phyloP scores from a whole-genome alignment of 2,329 filamentous ascomycete genomes.

The Xylaria sp. region DNA sequence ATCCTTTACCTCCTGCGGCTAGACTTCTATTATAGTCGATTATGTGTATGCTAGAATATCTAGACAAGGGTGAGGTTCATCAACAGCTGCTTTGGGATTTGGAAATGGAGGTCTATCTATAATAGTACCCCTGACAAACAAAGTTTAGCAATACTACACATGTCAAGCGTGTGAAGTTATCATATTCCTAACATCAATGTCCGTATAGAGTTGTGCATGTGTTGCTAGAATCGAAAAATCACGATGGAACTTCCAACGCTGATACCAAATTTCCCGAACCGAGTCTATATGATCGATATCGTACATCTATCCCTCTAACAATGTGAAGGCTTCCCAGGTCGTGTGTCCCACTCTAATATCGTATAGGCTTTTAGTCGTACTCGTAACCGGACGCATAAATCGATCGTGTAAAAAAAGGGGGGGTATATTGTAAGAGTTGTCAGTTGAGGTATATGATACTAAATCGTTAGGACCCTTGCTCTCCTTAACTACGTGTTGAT shows the following conservation, averaged over 20 bases:
- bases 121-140: too few relatives aligned
- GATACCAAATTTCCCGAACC: background rate
- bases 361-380: background rate
- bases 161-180: too few relatives aligned
- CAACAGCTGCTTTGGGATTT: background rate
- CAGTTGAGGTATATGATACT: background rate
- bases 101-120: background rate
- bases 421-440: background rate
- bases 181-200: too few relatives aligned
- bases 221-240: background rate
- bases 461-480: background rate
- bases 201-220: background rate
- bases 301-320: background rate
- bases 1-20: too few relatives aligned
- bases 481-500: conserved; percentile 16
- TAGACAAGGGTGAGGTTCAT: background rate
- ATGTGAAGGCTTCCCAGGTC: background rate
- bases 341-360: background rate
- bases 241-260: background rate
- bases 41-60: background rate
- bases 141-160: too few relatives aligned
- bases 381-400: background rate
- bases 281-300: background rate
- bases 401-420: background rate
- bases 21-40: background rate